A percentile compares a stretch with the other conserved stretches of the same genome.
phyloP scores from a whole-genome alignment of 441 rosid species.

The Populus hybrid region DNA sequence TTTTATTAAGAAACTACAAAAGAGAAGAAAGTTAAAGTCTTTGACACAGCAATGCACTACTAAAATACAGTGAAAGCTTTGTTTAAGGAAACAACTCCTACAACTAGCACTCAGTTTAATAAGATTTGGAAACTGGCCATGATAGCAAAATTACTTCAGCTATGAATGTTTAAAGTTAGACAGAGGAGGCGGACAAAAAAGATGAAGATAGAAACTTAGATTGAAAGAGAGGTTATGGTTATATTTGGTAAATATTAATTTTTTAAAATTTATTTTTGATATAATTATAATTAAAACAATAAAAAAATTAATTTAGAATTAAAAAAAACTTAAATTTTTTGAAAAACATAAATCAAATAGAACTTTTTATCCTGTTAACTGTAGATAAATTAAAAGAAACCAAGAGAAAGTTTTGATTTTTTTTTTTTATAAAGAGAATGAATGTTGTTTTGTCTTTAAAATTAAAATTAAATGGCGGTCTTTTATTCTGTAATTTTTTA shows the following conservation, averaged over 20 bases:
- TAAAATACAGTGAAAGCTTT: conserved; percentile 7
- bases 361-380: neutral
- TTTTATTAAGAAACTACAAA: conserved; percentile 25
- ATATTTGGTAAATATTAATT: conserved; percentile 14
- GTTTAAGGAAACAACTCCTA: neutral
- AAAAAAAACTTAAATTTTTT: too few species aligned
- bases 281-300: too few species aligned
- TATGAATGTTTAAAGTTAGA: conserved; percentile 7
- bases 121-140: conserved; percentile 52
- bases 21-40: conserved; percentile 16
- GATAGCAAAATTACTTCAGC: conserved; percentile 39
- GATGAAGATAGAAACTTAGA: conserved; percentile 62
- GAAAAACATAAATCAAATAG: too few species aligned
- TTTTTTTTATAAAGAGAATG: too few species aligned
- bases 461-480: neutral
- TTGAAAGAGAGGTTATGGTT: conserved; percentile 69
- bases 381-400: neutral
- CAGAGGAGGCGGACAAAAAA: conserved; percentile 16
- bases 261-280: too few species aligned
- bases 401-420: neutral
- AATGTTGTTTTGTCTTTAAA: too few species aligned
- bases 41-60: conserved; percentile 22
- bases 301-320: too few species aligned
- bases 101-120: conserved; percentile 25
- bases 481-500: too few species aligned